Evolutionary conservation across 371 early-diverging fungal genomes (phyloP), one percentile per base, ranked within the genome.

Genomic region (Coemansia sp.): DNA sequence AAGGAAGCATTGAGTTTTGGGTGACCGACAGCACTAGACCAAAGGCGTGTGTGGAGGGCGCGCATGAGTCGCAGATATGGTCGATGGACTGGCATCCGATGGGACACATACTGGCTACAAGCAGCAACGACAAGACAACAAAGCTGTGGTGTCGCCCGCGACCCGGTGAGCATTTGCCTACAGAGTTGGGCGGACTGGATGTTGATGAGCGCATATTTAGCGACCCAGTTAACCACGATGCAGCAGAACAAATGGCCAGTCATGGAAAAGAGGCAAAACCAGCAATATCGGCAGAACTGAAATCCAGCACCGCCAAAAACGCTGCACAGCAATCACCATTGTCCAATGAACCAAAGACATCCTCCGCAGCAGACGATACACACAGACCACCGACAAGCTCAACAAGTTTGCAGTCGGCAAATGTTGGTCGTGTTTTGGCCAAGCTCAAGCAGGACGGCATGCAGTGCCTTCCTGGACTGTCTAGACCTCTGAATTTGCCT

Each of bases 41-140:
- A 16, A 80, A 94, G 4, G 92, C 87, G 0, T 84, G 84, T 13
- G 86, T 97, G 72, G 92, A 95, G 50, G 86, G 86, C 13, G 99
- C 98, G 0, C 99, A 99, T 73, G 95, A 94, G 24, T 90, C 90
- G 31, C 90, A 93, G 54, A 89, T 99, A n/a, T 99, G 99, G 96
- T 89, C 97, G 5, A 80, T 99, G 45, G 99, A 98, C 71, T 99
- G 95, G 94, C 99, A 99, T 82, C 99, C 99, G 6, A 82, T 95
- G 18, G 99, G 99, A 0, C 99, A 99, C 80, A 86, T 97, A 8
- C 83, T 99, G 10, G 97, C 94, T 0, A 91, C 95, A 0, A 99
- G 99, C 21, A 95, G 95, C 14, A 98, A 99, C 65, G 99, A 99
- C 81, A 93, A 96, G 69, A 90, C 95, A 0, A 95, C 98, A 0